Percentiles rank a stretch among this genome's conserved stretches.
phyloP scores from a whole-genome alignment of 139 green algal species.

The Coelastrella sp. region DNA sequence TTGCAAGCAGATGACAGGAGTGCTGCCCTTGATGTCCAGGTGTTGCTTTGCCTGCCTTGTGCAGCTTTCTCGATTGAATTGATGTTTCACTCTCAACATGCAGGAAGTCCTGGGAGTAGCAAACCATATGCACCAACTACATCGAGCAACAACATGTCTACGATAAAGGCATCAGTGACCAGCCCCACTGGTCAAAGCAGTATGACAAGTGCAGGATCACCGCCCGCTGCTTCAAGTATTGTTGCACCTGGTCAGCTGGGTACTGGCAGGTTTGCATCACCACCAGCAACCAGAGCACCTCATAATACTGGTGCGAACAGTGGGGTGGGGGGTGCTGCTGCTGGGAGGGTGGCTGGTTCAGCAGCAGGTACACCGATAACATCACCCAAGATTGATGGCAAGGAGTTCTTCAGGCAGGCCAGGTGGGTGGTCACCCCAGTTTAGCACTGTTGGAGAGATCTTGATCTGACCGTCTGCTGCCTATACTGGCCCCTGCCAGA shows the following conservation, averaged over 20 bases:
- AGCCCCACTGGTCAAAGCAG: neutral
- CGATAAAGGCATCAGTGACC: neutral
- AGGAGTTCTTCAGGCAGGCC: constrained; percentile 78
- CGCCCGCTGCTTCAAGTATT: neutral
- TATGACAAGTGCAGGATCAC: neutral
- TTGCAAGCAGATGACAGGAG: no score
- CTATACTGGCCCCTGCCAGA: no score
- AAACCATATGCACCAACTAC: neutral
- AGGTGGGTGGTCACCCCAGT: no score
- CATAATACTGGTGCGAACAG: neutral
- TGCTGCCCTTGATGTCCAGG: no score
- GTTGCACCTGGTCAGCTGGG: neutral
- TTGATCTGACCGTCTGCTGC: no score
- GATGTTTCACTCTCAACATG: neutral
- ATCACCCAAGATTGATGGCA: constrained; percentile 66
- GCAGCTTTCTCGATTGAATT: no score
- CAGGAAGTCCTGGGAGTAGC: neutral
- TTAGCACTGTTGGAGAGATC: no score
- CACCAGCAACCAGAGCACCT: neutral
- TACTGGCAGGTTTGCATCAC: constrained; percentile 14
- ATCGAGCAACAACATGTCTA: neutral
- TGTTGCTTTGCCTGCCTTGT: no score
- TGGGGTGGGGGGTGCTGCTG: no score
- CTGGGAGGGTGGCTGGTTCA: neutral
- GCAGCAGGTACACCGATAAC: neutral